A percentile compares a stretch with the other conserved stretches of the same genome.
Conservation (phyloP, 2,329 filamentous ascomycete genomes). For the Macrophomina pseudophaseolina region DNA sequence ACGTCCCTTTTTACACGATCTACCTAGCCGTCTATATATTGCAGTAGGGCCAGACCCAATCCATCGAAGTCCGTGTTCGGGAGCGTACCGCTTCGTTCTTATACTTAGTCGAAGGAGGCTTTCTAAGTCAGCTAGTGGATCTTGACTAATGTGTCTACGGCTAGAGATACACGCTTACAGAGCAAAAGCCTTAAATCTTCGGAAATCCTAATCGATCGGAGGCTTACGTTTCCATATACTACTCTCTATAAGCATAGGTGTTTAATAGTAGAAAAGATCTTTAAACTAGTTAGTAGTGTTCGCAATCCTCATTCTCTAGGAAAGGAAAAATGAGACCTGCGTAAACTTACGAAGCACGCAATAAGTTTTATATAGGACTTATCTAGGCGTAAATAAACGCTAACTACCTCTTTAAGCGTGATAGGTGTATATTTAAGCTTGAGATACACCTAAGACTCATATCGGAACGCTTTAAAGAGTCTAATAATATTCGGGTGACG, state of each 20-base stretch:
- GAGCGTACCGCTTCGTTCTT: not conserved
- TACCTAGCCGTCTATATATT: not conserved
- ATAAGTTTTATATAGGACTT: not conserved
- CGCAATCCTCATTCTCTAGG: not conserved
- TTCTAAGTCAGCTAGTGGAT: not conserved
- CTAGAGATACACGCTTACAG: not conserved
- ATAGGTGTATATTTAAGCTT: not conserved
- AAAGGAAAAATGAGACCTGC: not conserved
- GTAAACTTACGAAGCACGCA: not conserved
- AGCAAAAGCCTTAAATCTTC: not conserved
- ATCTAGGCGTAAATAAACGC: not conserved
- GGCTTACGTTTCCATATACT: not conserved
- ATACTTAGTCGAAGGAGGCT: not conserved
- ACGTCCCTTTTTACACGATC: not conserved
- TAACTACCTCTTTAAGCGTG: not conserved
- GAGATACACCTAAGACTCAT: not conserved
- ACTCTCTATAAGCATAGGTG: not conserved
- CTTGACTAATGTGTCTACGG: not conserved
- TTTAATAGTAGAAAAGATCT: not conserved
- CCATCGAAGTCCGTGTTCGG: slow-evolving; percentile 1
- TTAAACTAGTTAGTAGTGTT: not conserved
- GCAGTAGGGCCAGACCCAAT: not conserved
- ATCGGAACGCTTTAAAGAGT: not conserved
- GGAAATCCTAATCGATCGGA: not conserved
- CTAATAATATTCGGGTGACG: not conserved